phyloP scores from a whole-genome alignment of 495 filamentous ascomycete genomes.

The Penicillium cosmopolitanum region DNA sequence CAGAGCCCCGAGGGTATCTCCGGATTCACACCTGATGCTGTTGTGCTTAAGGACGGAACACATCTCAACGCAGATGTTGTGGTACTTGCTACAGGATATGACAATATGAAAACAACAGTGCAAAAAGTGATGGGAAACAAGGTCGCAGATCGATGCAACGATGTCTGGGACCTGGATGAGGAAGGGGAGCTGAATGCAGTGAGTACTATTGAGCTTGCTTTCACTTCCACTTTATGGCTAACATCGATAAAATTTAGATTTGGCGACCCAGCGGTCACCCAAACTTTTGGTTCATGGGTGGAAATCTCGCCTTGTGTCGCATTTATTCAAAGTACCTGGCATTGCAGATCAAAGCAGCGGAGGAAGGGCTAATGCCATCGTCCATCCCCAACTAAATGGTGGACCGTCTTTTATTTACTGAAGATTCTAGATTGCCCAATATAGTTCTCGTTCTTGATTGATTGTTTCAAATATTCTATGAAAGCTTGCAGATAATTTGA shows the following conservation, averaged over 20 bases:
- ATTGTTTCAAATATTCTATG: too few species aligned
- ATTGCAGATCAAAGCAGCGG: neutral
- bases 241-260: conserved; percentile 40
- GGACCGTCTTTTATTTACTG: neutral
- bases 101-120: conserved; percentile 25
- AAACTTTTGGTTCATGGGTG: conserved; percentile 76
- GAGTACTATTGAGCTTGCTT: conserved; percentile 2
- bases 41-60: conserved; percentile 12
- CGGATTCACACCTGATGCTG: conserved; percentile 41
- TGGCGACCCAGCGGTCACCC: conserved; percentile 62
- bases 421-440: neutral
- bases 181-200: conserved; percentile 67
- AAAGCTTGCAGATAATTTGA: too few species aligned
- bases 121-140: conserved; percentile 66
- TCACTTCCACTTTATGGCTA: neutral
- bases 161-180: conserved; percentile 77
- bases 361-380: neutral
- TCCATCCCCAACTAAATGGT: neutral
- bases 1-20: conserved; percentile 59
- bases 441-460: too few species aligned
- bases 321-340: conserved; percentile 57
- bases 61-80: neutral
- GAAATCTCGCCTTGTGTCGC: conserved; percentile 69
- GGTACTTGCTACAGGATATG: neutral
- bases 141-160: conserved; percentile 60